phyloP scores from a whole-genome alignment of 768 basidiomycete genomes.

The Tephrocybe sp. region DNA sequence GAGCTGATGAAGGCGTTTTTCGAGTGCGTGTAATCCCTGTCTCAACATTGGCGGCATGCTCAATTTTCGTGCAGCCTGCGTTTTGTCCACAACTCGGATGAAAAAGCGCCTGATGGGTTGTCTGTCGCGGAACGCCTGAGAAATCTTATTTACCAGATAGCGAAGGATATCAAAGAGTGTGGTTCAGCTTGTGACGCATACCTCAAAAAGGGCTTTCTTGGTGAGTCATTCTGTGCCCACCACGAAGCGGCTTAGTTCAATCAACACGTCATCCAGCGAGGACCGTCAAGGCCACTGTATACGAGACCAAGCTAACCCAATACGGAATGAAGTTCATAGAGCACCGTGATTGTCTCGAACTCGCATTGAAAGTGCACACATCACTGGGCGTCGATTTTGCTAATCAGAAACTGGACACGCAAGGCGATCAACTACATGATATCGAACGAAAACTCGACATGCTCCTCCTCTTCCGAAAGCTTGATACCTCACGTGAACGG shows the following conservation, averaged over 20 bases:
- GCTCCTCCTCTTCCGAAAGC: conserved; percentile 34
- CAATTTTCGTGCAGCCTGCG: conserved; percentile 26
- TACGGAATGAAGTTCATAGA: conserved; percentile 33
- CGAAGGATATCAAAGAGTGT: conserved; percentile 40
- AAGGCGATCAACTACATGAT: conserved; percentile 15
- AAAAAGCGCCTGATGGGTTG: conserved; percentile 30
- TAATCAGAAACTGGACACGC: conserved; percentile 28
- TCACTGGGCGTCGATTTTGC: conserved; percentile 34
- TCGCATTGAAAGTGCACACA: conserved; percentile 38
- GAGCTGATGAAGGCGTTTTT: conserved; percentile 47
- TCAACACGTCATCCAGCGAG: conserved; percentile 24
- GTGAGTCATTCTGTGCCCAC: conserved; percentile 20
- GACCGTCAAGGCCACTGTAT: conserved; percentile 33
- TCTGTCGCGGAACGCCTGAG: conserved; percentile 30
- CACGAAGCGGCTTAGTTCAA: neutral
- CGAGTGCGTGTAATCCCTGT: conserved; percentile 31
- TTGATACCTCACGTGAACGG: conserved; percentile 39
- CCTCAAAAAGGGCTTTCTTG: conserved; percentile 40
- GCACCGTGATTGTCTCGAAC: conserved; percentile 33
- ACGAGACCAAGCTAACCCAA: conserved; percentile 37
- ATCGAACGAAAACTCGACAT: conserved; percentile 34
- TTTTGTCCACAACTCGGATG: conserved; percentile 22
- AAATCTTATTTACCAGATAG: conserved; percentile 28
- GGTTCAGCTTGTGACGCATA: conserved; percentile 48
- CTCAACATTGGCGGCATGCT: neutral